These are phyloP conservation scores for Neopestalotiopsis sp. DNA, from an alignment of 2,329 filamentous ascomycete species.

Conservation along the genomic window DNA sequence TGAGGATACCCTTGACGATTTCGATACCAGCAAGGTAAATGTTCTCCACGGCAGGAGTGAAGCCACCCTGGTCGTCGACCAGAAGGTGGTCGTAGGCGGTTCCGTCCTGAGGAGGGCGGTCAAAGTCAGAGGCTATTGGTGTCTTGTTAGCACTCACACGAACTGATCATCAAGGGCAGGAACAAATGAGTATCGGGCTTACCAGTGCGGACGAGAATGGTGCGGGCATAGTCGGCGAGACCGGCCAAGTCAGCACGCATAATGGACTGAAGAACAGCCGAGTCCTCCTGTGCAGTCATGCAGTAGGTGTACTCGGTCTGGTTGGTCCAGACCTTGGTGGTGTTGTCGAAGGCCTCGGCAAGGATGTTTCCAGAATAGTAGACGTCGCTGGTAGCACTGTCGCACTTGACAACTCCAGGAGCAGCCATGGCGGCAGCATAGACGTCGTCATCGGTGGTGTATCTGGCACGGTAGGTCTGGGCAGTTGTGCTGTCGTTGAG, in stretches of 20 bases:
- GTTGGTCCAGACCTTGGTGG: constrained; percentile 62
- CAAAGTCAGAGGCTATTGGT: constrained; percentile 67
- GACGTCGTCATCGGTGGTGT: constrained; percentile 46
- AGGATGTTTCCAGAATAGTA: constrained; percentile 71
- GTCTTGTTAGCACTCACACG: background rate
- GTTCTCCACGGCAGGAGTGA: constrained; percentile 67
- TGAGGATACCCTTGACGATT: constrained; percentile 68
- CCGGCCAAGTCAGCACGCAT: constrained; percentile 62
- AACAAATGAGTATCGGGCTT: constrained; percentile 19
- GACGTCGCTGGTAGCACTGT: constrained; percentile 73
- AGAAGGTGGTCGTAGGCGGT: constrained; percentile 65
- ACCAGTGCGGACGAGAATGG: constrained; percentile 72
- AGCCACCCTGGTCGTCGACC: constrained; percentile 66
- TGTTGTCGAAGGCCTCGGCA: constrained; percentile 67
- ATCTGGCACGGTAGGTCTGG: constrained; percentile 59
- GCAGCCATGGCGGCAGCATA: constrained; percentile 49
- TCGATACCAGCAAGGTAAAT: constrained; percentile 70
- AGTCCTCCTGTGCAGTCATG: constrained; percentile 76
- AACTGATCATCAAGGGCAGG: no score
- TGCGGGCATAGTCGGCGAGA: constrained; percentile 68
- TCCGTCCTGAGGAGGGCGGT: constrained; percentile 66
- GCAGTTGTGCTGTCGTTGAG: constrained; percentile 58
- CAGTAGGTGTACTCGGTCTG: constrained; percentile 68
- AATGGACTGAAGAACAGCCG: constrained; percentile 70
- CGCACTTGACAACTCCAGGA: constrained; percentile 68